Conservation (phyloP, 2,329 filamentous ascomycete species). For the Fusarium tupiense region DNA sequence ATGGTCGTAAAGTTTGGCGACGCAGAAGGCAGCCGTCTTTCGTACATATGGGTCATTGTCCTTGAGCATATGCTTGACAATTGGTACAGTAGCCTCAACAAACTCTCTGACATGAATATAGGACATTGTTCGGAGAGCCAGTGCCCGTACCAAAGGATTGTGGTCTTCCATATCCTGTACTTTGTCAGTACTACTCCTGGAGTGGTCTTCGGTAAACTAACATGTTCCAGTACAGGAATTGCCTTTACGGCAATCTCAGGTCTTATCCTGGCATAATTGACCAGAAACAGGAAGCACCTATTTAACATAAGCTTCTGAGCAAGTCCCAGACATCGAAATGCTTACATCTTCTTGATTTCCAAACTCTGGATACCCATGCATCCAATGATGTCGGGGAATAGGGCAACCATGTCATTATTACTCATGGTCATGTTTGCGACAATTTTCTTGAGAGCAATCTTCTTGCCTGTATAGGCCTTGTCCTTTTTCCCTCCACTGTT, state of each 20-base stretch:
- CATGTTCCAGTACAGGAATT: constrained; percentile 84
- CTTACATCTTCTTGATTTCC: constrained; percentile 99
- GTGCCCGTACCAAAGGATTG: constrained; percentile 90
- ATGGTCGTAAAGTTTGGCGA: constrained; percentile 98
- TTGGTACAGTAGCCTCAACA: constrained; percentile 86
- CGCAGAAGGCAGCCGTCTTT: constrained; percentile 95
- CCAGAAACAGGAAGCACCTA: constrained; percentile 97
- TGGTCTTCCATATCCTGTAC: constrained; percentile 89
- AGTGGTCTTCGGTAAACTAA: constrained; percentile 51
- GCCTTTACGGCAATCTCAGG: constrained; percentile 95
- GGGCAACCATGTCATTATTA: constrained; percentile 98
- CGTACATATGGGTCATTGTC: constrained; percentile 95
- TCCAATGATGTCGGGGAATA: constrained; percentile 93
- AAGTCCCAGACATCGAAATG: background rate
- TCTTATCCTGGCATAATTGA: constrained; percentile 95
- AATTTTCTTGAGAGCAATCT: constrained; percentile 99
- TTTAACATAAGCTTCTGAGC: constrained; percentile 10
- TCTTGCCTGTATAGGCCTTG: constrained; percentile 94
- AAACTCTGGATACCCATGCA: constrained; percentile 96
- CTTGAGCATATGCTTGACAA: constrained; percentile 83
- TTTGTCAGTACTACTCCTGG: constrained; percentile 22
- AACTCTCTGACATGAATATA: constrained; percentile 98
- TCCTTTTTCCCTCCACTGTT: constrained; percentile 96
- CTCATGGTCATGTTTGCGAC: constrained; percentile 99
- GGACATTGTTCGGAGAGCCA: constrained; percentile 93